Evolutionary conservation across 78 protist genomes (phyloP), one percentile per base, ranked within the genome.

Genomic region (Dictyostelium firmibasis): DNA sequence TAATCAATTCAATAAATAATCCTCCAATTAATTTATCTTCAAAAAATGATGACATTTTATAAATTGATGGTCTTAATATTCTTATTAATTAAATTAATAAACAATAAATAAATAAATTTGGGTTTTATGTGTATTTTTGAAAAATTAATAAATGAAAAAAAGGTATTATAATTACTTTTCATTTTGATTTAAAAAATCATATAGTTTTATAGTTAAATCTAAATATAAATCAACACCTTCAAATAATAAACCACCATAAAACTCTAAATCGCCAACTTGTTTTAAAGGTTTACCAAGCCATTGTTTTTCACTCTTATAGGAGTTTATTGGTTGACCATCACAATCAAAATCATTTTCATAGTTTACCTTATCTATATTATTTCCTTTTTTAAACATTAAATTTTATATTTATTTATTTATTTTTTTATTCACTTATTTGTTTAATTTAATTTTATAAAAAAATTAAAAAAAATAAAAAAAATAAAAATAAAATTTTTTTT

Each of bases 191-290:
- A 35, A 13, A 5, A 25, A 16, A 27, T 16, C 27, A 60, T 57
- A 60, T 57, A 82, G 16, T 20, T 53, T n/a, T 23, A 87, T 76
- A 6, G 81, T 87, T 16, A 29, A 78, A 38, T 87, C 93, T 20
- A 53, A 70, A 50, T 78, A 87, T 14, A 64, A 78, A 14, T 87
- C 93, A 0, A 87, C 44, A 2, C 93, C 93, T 35, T 43, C 50
- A 27, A 87, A 43, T 43, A 64, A 60, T 81, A 87, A 43, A 36
- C 93, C 93, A 64, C 38, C 16, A 43, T 87, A 87, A 64, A 60
- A 87, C 10, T 82, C 86, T n/a, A n/a, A 41, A 41, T 41, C 47
- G 5, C 47, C 47, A 41, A 41, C 2, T 41, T 9, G 14, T 41
- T 41, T 41, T 9, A 41, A 9, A 41, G 47, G 47, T 41, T 41